A percentile compares a stretch with the other conserved stretches of the same genome.
Conservation (phyloP, 495 filamentous ascomycete genomes). For the Neurospora sp. region DNA sequence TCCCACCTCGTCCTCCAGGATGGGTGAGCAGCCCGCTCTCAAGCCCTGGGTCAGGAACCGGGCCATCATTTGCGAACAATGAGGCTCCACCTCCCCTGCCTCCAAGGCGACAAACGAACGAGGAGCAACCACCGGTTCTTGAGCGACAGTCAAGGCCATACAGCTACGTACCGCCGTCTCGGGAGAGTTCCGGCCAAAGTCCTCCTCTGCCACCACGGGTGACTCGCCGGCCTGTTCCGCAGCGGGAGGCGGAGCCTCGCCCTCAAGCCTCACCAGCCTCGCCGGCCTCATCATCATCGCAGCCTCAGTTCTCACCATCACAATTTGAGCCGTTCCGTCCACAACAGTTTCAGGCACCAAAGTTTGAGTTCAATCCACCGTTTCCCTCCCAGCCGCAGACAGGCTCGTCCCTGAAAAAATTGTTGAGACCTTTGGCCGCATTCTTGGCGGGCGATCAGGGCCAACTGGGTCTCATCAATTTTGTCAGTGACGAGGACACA, state of each 20-base stretch:
- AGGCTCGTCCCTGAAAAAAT: too few relatives aligned
- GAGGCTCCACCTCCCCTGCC: neutral
- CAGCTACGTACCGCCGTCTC: neutral
- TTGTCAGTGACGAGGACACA: too few relatives aligned
- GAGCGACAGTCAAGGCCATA: neutral
- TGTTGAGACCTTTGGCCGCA: too few relatives aligned
- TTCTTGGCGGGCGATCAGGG: too few relatives aligned
- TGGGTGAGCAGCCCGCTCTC: neutral
- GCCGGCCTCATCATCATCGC: neutral
- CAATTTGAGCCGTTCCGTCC: neutral
- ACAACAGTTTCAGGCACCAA: neutral
- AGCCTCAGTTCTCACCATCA: neutral
- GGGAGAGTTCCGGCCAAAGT: neutral
- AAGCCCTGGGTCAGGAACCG: neutral
- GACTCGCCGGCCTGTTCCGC: neutral
- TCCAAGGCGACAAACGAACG: neutral
- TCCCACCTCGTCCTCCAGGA: neutral
- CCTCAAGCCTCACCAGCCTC: neutral
- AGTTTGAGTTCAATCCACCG: neutral
- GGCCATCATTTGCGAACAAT: neutral
- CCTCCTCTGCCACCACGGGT: neutral
- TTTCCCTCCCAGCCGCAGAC: neutral
- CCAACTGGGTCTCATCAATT: too few relatives aligned
- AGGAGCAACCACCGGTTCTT: neutral
- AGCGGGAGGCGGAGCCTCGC: neutral